Conservation (phyloP, 1,139 yeast species). For the Eremothecium gossypii region DNA sequence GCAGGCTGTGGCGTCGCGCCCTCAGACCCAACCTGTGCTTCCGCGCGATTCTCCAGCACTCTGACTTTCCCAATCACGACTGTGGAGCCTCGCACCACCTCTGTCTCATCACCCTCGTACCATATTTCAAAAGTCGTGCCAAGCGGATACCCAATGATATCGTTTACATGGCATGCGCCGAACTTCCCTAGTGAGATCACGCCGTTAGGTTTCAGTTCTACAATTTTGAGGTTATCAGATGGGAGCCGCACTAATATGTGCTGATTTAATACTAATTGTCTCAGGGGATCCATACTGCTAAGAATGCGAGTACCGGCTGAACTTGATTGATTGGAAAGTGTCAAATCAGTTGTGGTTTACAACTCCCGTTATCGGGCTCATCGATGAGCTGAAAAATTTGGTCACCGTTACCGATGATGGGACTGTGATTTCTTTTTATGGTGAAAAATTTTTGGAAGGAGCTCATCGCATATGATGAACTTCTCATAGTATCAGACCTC, state of each 20-base stretch:
- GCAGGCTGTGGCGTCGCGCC: constrained; percentile 17
- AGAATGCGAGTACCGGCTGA: not conserved
- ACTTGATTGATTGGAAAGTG: not conserved
- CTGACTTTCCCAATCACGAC: constrained; percentile 25
- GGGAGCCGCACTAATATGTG: constrained; percentile 65
- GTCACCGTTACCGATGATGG: constrained; percentile 1
- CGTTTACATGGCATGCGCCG: constrained; percentile 71
- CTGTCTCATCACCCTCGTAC: constrained; percentile 35
- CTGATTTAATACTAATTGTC: constrained; percentile 29
- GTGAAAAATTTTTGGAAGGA: constrained; percentile 10
- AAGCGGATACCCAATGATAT: constrained; percentile 68
- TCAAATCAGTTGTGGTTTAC: not conserved
- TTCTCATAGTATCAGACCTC: no score
- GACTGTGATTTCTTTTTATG: constrained; percentile 1
- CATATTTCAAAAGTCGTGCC: constrained; percentile 86
- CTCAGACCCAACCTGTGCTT: constrained; percentile 27
- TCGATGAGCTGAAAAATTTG: constrained; percentile 10
- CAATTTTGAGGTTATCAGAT: constrained; percentile 66
- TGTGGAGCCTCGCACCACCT: constrained; percentile 13
- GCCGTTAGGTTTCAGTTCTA: constrained; percentile 52
- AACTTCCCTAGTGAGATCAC: constrained; percentile 76
- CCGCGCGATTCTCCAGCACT: constrained; percentile 16
- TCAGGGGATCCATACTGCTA: constrained; percentile 21
- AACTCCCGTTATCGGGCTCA: not conserved
- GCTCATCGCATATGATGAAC: constrained; percentile 20